Conservation (phyloP, 441 rosid species). For the Syzygium malaccense region DNA sequence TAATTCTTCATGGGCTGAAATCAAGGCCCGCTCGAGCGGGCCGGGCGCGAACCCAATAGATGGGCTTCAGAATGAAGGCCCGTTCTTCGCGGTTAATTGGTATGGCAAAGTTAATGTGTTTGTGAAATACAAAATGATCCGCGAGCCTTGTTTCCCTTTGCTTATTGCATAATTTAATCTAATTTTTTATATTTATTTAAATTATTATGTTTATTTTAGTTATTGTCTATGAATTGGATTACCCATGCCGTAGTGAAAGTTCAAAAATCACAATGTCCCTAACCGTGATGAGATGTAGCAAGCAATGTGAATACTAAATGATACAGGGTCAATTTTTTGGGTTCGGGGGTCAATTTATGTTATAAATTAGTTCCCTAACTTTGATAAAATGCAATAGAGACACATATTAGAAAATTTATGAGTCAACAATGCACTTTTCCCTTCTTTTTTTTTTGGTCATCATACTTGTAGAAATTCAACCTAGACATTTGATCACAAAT, state of each 20-base stretch:
- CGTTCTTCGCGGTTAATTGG: background rate
- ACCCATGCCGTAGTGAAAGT: background rate
- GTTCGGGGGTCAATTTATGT: background rate
- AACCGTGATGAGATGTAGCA: background rate
- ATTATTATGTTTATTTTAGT: background rate
- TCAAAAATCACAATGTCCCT: background rate
- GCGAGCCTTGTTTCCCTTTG: background rate
- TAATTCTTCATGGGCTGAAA: background rate
- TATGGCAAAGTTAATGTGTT: background rate
- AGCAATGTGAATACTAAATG: background rate
- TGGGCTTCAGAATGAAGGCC: background rate
- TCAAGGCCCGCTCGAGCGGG: background rate
- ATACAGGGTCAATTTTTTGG: background rate
- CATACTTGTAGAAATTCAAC: background rate
- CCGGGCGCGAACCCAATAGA: background rate
- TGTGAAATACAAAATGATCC: background rate
- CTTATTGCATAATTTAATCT: background rate
- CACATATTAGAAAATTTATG: rapidly evolving
- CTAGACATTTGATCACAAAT: background rate
- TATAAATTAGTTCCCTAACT: background rate
- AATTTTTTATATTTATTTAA: background rate
- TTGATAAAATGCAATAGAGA: background rate
- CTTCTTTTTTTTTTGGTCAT: background rate
- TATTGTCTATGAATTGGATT: background rate
- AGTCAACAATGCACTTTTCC: background rate